These are phyloP conservation scores for Arabidopsis lyrata DNA, from an alignment of 441 rosid species.

Conservation along the genomic window DNA sequence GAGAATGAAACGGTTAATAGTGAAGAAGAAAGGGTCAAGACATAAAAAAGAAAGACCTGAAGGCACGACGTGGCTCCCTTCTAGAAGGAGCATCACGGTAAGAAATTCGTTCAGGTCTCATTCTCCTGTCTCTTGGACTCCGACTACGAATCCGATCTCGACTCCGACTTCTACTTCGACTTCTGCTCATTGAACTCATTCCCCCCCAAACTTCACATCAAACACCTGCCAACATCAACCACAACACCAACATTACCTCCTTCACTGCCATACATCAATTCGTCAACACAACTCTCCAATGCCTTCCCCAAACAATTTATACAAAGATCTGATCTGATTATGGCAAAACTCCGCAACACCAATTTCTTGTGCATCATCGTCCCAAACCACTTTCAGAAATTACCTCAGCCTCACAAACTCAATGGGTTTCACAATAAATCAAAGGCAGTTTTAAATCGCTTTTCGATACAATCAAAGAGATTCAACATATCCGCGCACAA, in stretches of 20 bases:
- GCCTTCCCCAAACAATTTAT: not conserved
- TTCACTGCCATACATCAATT: conserved; percentile 33
- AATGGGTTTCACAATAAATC: not conserved
- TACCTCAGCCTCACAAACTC: conserved; percentile 11
- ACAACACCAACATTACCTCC: conserved; percentile 45
- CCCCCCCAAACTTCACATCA: conserved; percentile 6
- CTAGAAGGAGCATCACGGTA: conserved; percentile 90
- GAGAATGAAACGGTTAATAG: conserved; percentile 1
- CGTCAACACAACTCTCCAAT: conserved; percentile 21
- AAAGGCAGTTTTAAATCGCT: not conserved
- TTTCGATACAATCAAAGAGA: not conserved
- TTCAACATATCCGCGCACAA: not conserved
- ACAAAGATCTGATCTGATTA: conserved; percentile 29
- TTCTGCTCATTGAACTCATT: conserved; percentile 75
- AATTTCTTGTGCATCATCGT: conserved; percentile 22
- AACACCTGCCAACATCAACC: conserved; percentile 47
- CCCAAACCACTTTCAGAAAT: conserved; percentile 4
- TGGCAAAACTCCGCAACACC: conserved; percentile 20
- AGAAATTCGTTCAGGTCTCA: conserved; percentile 79
- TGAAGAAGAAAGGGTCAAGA: conserved; percentile 18
- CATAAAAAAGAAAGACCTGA: conserved; percentile 56
- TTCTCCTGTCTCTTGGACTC: conserved; percentile 87
- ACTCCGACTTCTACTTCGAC: conserved; percentile 51
- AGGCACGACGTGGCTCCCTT: conserved; percentile 71
- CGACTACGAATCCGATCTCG: conserved; percentile 62